These are phyloP conservation scores for Rhodamnia rubescens DNA, from an alignment of 345 rosid species.

Conservation along the genomic window DNA sequence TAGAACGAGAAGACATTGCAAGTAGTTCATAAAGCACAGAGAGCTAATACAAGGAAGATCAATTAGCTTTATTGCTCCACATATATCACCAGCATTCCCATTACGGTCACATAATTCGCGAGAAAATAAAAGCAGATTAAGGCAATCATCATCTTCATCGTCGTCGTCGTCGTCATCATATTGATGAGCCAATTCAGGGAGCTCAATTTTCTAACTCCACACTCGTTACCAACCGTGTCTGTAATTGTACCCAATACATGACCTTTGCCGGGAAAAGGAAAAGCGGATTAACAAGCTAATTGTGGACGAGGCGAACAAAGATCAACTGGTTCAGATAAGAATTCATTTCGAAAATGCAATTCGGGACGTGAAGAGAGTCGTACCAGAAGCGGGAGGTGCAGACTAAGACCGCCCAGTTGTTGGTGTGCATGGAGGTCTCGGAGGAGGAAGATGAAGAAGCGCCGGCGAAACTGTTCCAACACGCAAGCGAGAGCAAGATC, in stretches of 20 bases:
- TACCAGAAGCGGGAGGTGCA: slow-evolving; percentile 99
- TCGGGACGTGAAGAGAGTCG: not conserved
- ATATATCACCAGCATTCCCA: not conserved
- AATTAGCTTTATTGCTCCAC: not conserved
- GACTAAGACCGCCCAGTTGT: slow-evolving; percentile 98
- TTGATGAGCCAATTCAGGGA: not conserved
- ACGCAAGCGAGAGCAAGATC: not conserved
- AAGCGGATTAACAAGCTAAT: not conserved
- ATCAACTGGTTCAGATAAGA: not conserved
- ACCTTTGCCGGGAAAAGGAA: too few relatives aligned
- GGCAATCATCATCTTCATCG: not conserved
- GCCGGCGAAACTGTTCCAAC: not conserved
- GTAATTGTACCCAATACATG: not conserved
- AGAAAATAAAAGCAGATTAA: not conserved
- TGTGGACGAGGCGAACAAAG: not conserved
- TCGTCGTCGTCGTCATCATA: not conserved
- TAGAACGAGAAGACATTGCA: not conserved
- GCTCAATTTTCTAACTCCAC: not conserved
- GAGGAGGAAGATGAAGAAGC: slow-evolving; percentile 27
- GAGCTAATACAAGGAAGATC: not conserved
- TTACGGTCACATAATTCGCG: not conserved
- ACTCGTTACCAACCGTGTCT: not conserved
- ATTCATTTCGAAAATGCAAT: not conserved
- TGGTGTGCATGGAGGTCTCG: slow-evolving; percentile 71
- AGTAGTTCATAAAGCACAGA: not conserved